Evolutionary conservation across 495 filamentous ascomycete species (phyloP), one percentile per base, ranked within the genome.

Genomic region (Hypoxylon lienhwacheense): DNA sequence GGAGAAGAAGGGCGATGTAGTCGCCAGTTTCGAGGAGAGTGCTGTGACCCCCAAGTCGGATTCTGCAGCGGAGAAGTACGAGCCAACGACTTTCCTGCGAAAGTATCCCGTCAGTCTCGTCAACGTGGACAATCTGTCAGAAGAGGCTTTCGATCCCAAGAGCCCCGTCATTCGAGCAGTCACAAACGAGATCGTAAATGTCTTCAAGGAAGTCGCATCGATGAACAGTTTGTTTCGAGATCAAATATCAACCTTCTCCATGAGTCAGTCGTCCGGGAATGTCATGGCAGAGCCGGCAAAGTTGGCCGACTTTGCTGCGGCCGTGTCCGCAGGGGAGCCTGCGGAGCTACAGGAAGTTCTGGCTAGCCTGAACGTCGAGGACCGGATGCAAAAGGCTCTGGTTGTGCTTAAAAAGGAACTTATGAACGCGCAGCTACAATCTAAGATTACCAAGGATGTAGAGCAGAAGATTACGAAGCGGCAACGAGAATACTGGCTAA

Each of bases 401-500:
- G 78, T 90, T 22, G 90, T 97, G 3, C 73, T 99, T 42, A 99
- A 97, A 74, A 97, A 97, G 64, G 95, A 99, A 70, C 79, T 95
- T 32, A 95, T 96, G 85, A 99, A 97, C 52, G 93, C 93, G 3
- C 89, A 99, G 66, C 80, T 99, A 3, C 91, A 96, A 63, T 90
- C 87, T 21, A 97, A 97, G 77, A 99, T 99, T 35, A 90, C 89
- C 33, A 97, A 96, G 73, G 93, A 99, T 66, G 93, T 99, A 16
- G 95, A 99, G 69, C 87, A 80, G 54, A 96, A 96, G 73, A 99
- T 99, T 50, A 91, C 95, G 61, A 97, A 97, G 73, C 86, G 93
- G 7, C 93, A 99, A 66, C 85, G 93, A 21, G 95, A 99, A 64
- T 99, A 99, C 74, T 99, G 90, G 89, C 75, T 99, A 14, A 92